A percentile compares a stretch with the other conserved stretches of the same genome.
These are phyloP conservation scores for Plasmodium malariae DNA, from an alignment of 169 alveolate species.

Conservation along the genomic window DNA sequence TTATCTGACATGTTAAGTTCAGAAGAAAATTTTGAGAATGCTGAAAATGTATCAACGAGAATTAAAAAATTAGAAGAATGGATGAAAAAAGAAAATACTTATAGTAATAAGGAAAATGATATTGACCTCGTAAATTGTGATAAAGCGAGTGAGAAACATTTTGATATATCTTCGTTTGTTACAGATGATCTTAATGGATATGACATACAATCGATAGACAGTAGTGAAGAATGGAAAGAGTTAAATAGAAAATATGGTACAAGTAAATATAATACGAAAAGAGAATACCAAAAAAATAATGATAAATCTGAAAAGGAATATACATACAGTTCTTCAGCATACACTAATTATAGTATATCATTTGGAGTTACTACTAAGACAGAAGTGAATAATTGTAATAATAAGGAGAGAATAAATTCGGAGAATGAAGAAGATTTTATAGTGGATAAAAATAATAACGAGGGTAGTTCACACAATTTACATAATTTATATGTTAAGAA, in stretches of 20 bases:
- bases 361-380: not conserved
- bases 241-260: not conserved
- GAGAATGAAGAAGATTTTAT: not conserved
- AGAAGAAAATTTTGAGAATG: conserved; percentile 30
- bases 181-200: not conserved
- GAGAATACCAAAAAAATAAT: not conserved
- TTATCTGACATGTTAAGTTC: not conserved
- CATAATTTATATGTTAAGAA: not conserved
- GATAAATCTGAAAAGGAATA: not conserved
- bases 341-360: not conserved
- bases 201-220: not conserved
- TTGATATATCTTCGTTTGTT: not conserved
- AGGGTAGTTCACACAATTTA: not conserved
- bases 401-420: not conserved
- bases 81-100: conserved; percentile 1
- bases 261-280: too few relatives aligned
- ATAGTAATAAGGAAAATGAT: conserved; percentile 21
- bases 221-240: not conserved
- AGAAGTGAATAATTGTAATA: not conserved
- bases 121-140: not conserved
- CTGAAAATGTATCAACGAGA: conserved; percentile 8
- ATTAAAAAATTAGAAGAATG: not conserved
- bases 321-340: not conserved
- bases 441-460: not conserved
- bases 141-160: not conserved